Evolutionary conservation across 2,329 filamentous ascomycete genomes (phyloP).

Genomic region (Macroventuria anomochaeta): DNA sequence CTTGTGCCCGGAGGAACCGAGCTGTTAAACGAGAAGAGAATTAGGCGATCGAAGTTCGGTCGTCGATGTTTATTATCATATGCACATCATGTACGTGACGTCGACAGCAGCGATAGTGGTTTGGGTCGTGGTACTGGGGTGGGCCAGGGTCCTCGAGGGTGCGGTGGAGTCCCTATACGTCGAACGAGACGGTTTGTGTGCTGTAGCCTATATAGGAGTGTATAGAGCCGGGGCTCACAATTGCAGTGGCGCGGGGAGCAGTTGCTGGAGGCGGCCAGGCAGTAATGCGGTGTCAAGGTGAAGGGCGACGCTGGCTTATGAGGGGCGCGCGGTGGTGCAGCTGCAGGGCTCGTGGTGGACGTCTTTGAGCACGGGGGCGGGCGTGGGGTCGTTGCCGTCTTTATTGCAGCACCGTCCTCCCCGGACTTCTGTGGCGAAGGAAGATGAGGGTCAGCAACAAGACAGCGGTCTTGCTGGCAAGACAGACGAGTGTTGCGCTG

Average conservation of each 20-base stretch:
- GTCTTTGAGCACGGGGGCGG: slow-evolving; percentile 12
- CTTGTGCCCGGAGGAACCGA: background rate
- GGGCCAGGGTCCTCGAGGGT: background rate
- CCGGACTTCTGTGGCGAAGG: slow-evolving; percentile 5
- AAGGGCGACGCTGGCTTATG: slow-evolving; percentile 4
- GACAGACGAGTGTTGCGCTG: slow-evolving; percentile 11
- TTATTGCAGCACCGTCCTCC: slow-evolving; percentile 9
- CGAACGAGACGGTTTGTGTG: slow-evolving; percentile 12
- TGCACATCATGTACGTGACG: slow-evolving; percentile 25
- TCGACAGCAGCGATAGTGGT: background rate
- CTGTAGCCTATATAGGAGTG: background rate
- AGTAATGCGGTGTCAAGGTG: background rate
- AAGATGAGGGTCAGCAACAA: slow-evolving; percentile 14
- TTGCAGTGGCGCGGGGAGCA: too few relatives aligned
- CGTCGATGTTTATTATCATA: slow-evolving; percentile 12
- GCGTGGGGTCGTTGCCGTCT: slow-evolving; percentile 10
- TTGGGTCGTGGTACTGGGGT: background rate
- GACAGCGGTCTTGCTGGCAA: slow-evolving; percentile 10
- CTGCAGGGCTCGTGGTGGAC: slow-evolving; percentile 7
- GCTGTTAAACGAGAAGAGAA: background rate
- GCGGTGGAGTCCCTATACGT: slow-evolving; percentile 14
- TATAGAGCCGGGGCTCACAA: too few relatives aligned
- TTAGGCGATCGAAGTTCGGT: slow-evolving; percentile 3
- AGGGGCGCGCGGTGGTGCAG: slow-evolving; percentile 2
- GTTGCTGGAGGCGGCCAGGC: background rate